Conservation (phyloP, 306 rosid species). For the Sechiopsis laciniata region DNA sequence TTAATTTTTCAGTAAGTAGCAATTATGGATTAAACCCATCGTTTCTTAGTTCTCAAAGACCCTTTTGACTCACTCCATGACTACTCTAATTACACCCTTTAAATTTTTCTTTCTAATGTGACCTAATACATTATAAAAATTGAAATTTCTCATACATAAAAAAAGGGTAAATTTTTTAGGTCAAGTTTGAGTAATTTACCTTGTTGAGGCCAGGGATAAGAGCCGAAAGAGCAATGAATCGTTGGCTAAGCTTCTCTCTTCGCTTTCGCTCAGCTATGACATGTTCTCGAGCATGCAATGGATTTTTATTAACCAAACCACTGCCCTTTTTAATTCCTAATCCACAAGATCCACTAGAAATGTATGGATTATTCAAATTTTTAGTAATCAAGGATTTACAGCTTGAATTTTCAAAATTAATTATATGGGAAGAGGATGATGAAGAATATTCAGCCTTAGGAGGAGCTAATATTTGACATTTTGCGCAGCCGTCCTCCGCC, state of each 20-base stretch:
- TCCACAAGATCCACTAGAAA: neutral
- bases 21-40: too few species aligned
- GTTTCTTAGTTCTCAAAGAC: too few species aligned
- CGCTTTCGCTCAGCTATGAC: conserved; percentile 50
- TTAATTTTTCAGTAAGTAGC: too few species aligned
- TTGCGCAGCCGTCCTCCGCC: conserved; percentile 17
- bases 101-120: too few species aligned
- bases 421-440: neutral
- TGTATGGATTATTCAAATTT: neutral
- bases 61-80: too few species aligned
- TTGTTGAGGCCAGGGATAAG: conserved; percentile 51
- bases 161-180: too few species aligned
- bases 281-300: conserved; percentile 41
- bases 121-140: too few species aligned
- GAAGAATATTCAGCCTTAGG: neutral
- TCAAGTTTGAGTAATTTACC: conserved; percentile 29
- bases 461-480: neutral
- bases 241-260: conserved; percentile 46
- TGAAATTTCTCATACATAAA: too few species aligned
- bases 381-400: neutral
- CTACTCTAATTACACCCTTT: too few species aligned
- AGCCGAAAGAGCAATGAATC: conserved; percentile 46
- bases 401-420: neutral
- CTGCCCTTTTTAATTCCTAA: conserved; percentile 12
- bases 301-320: conserved; percentile 13